These are phyloP conservation scores for Yamadazyma buinensis DNA, from an alignment of 1,139 yeast species.

Conservation along the genomic window DNA sequence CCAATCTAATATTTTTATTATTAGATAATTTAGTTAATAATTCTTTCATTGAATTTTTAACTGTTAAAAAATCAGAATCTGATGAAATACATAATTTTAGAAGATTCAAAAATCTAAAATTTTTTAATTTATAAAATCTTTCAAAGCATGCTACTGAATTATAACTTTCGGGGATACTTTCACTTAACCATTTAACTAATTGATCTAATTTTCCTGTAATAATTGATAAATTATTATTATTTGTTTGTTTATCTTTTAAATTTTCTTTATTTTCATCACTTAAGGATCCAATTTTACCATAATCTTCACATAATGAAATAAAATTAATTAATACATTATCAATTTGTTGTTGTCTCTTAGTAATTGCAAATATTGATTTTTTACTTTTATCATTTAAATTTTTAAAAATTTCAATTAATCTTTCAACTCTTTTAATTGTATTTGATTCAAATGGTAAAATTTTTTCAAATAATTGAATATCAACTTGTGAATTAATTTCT, in stretches of 20 bases:
- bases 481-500: constrained; percentile 66
- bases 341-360: constrained; percentile 62
- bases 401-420: constrained; percentile 49
- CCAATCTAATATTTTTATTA: constrained; percentile 42
- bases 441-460: constrained; percentile 56
- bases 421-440: constrained; percentile 41
- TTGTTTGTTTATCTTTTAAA: constrained; percentile 13
- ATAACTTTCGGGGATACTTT: constrained; percentile 51
- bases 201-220: constrained; percentile 43
- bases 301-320: constrained; percentile 30
- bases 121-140: constrained; percentile 50
- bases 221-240: constrained; percentile 4
- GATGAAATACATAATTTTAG: constrained; percentile 52
- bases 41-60: constrained; percentile 61
- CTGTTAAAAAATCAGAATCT: constrained; percentile 57
- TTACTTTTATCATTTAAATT: constrained; percentile 55
- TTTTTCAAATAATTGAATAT: constrained; percentile 54
- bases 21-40: constrained; percentile 52
- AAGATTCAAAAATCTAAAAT: constrained; percentile 54
- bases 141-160: constrained; percentile 48
- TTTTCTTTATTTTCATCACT: constrained; percentile 35
- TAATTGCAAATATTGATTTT: constrained; percentile 64
- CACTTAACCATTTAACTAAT: constrained; percentile 62
- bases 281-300: constrained; percentile 26
- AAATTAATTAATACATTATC: constrained; percentile 38